Percentiles rank a stretch among this genome's conserved stretches.
phyloP scores from a whole-genome alignment of 140 eudicot species.

The Senecio squalidus region DNA sequence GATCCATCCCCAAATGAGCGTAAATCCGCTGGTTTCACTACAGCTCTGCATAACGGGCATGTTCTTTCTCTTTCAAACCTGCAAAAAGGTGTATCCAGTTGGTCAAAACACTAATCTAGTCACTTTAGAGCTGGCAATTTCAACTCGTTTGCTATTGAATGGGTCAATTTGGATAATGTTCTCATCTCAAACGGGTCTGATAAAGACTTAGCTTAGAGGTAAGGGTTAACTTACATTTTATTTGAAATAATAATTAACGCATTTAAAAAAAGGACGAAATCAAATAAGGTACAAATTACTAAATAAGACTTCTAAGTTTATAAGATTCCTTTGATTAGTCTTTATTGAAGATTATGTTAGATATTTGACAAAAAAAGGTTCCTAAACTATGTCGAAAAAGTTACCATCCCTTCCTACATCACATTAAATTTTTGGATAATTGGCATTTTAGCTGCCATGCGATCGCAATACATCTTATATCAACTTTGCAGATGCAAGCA shows the following conservation, averaged over 20 bases:
- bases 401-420: background rate
- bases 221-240: too few relatives aligned
- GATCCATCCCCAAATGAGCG: conserved; percentile 48
- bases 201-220: background rate
- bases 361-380: background rate
- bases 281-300: too few relatives aligned
- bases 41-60: conserved; percentile 51
- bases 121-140: background rate
- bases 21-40: conserved; percentile 47
- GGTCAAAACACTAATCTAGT: conserved; percentile 6
- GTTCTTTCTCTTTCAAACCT: conserved; percentile 56
- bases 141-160: too few relatives aligned
- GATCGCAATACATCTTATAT: background rate
- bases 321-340: background rate
- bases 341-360: background rate
- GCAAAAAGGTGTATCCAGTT: background rate
- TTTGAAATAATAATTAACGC: too few relatives aligned
- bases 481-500: too few relatives aligned
- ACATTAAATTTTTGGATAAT: background rate
- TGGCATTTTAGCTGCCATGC: background rate
- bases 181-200: background rate
- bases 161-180: background rate
- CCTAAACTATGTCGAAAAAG: background rate
- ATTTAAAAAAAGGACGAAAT: too few relatives aligned
- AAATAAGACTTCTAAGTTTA: too few relatives aligned